Evolutionary conservation across 768 basidiomycete genomes (phyloP), one percentile per base, ranked within the genome.

Genomic region (Termitomyces sp.): DNA sequence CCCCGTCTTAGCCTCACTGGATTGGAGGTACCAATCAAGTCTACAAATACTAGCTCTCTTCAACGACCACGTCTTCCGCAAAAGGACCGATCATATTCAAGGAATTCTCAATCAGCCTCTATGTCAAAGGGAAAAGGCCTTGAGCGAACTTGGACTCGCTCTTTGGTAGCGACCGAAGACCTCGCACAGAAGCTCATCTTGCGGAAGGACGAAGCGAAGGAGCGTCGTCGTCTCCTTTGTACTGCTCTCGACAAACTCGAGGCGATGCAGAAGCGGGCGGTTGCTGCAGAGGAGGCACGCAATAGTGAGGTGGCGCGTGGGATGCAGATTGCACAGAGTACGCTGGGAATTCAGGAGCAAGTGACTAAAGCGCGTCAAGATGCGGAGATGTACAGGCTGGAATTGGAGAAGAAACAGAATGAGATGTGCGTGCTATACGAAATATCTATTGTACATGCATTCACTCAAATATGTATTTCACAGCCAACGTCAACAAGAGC

Each of bases 341-440:
- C 69, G 9, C 47, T 73, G n/a, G 66, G 66, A 37, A 62, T 69
- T 0, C 72, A 74, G 50, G 65, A 59, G 51, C 66, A 71, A 57
- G 54, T 55, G 4, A 61, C 60, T 22, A 66, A 62, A 41, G 64
- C 68, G 1, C 66, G 62, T 51, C 65, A 70, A 44, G 70, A 71
- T n/a, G 55, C 65, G 4, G 64, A 62, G 1, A 57, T 64, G 5
- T 71, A 64, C 39, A 68, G 63, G 49, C 46, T 71, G 18, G 63
- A 73, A 56, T 46, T 69, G 0, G 68, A 69, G 48, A 65, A 64
- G 45, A 49, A 62, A 33, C 62, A 68, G 44, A 58, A 53, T 4
- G 70, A 74, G 46, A 49, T 74, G 73, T 74, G 31, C 41, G 71
- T 8, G 1, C 22, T 13, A 26, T 28, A 10, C 4, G 24, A 20